Evolutionary conservation across 495 filamentous ascomycete species (phyloP).

Genomic region (Hypoxylon cercidicola): DNA sequence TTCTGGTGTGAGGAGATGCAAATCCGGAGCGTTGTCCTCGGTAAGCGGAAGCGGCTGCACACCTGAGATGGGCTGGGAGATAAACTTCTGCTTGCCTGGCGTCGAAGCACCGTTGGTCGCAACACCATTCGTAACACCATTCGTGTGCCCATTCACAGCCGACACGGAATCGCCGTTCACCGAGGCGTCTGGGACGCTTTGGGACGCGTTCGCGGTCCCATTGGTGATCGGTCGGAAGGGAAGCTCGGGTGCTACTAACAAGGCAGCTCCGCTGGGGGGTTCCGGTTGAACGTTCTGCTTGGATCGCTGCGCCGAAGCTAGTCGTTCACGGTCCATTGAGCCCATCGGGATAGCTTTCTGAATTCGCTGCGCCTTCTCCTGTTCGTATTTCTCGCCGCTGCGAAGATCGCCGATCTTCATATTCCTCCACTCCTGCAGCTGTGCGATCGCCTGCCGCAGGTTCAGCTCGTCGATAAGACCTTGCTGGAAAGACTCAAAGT

Average conservation of each 20-base stretch:
- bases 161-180: conserved; percentile 51
- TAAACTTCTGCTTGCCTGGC: conserved; percentile 53
- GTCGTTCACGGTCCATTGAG: conserved; percentile 79
- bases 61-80: conserved; percentile 61
- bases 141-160: conserved; percentile 53
- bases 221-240: conserved; percentile 60
- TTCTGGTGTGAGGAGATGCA: conserved; percentile 86
- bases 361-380: conserved; percentile 82
- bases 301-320: conserved; percentile 69
- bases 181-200: conserved; percentile 36
- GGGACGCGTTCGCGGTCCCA: conserved; percentile 11
- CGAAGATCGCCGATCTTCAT: conserved; percentile 84
- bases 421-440: conserved; percentile 93
- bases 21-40: conserved; percentile 80
- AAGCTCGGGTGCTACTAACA: conserved; percentile 81
- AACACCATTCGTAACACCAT: conserved; percentile 48
- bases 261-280: conserved; percentile 73
- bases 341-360: conserved; percentile 76
- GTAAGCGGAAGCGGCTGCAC: conserved; percentile 74
- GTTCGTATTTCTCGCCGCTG: conserved; percentile 92
- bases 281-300: conserved; percentile 72
- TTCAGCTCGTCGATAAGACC: conserved; percentile 91
- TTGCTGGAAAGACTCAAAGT: conserved; percentile 86
- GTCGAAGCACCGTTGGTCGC: conserved; percentile 50
- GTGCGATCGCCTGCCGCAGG: conserved; percentile 85